A percentile compares a stretch with the other conserved stretches of the same genome.
These are phyloP conservation scores for Ophiocordyceps camponoti-floridani DNA, from an alignment of 2,329 filamentous ascomycete genomes.

Conservation along the genomic window DNA sequence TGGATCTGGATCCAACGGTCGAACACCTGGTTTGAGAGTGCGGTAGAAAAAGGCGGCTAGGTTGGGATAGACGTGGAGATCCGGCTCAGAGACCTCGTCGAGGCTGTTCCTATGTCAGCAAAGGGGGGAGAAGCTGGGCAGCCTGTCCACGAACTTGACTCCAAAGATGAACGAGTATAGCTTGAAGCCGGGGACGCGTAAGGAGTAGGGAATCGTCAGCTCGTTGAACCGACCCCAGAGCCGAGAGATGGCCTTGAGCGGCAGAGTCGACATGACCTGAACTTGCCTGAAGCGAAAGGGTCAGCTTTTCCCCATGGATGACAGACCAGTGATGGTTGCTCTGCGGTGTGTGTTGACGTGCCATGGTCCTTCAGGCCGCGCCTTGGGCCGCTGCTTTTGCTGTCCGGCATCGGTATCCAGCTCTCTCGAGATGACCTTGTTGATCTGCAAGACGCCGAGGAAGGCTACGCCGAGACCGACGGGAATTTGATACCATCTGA, in stretches of 20 bases:
- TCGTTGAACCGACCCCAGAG: constrained; percentile 89
- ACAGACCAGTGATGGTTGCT: no score
- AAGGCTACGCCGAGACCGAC: constrained; percentile 73
- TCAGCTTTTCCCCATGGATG: background rate
- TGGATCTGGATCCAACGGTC: constrained; percentile 67
- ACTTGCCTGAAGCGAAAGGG: constrained; percentile 44
- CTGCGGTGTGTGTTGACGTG: constrained; percentile 13
- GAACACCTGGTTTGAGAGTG: constrained; percentile 70
- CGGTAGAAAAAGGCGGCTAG: constrained; percentile 96
- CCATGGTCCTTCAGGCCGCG: constrained; percentile 76
- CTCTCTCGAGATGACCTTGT: constrained; percentile 47
- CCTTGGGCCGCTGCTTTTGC: constrained; percentile 30
- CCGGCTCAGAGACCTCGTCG: constrained; percentile 70
- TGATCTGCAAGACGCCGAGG: constrained; percentile 68
- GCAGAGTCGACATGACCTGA: constrained; percentile 82
- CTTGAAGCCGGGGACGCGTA: constrained; percentile 79
- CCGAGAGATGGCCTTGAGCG: constrained; percentile 76
- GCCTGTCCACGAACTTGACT: constrained; percentile 37
- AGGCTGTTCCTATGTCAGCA: constrained; percentile 29
- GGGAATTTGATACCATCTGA: constrained; percentile 84
- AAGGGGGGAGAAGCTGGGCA: background rate
- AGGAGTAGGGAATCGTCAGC: constrained; percentile 68
- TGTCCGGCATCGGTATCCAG: constrained; percentile 23
- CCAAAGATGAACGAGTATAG: constrained; percentile 83
- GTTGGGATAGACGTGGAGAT: constrained; percentile 81